Evolutionary conservation across 1,284 basidiomycete species (phyloP), one percentile per base, ranked within the genome.

Genomic region (Ceratorhiza oryzae-sativae): DNA sequence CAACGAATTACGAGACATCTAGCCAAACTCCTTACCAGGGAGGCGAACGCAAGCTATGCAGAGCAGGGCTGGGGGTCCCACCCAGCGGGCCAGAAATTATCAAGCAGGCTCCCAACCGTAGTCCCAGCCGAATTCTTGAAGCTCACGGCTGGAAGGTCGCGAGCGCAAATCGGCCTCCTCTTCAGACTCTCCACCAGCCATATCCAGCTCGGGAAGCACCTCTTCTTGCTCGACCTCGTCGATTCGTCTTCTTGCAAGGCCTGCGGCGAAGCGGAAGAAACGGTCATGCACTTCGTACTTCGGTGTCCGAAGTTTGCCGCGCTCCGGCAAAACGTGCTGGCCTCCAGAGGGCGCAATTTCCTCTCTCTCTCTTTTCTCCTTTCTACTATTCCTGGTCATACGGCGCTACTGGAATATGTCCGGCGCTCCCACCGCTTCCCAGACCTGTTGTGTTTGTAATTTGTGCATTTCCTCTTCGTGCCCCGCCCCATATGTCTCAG

Each of bases 171-270:
- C 3, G 42, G 36, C 3, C 58, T 60, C 20, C 39, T 60, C 34
- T 60, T 60, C 39, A 34, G 39, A 1, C 58, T 60, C n/a, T 42
- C 20, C 58, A 60, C 58, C 3, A 39, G 58, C 12, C 58, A 60
- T 27, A 39, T 42, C 10, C 58, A 39, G 39, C 58, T 60, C 10
- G 10, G 42, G 2, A 5, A 3, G 2, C 58, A 60, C 36, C 58
- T 60, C n/a, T n/a, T 20, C 58, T 10, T 6, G 3, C 36, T 60
- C 12, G 36, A 25, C 3, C 27, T 42, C 34, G 58, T 42, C 34
- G 58, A 60, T 32, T 23, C 58, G 27, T 18, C 34, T 15, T 34
- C 34, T 3, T 60, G 58, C n/a, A 18, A 39, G 34, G 27, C 30
- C 23, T 60, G 58, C 41, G 39, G 58, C n/a, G 20, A 23, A 20